Conservation (phyloP, 768 basidiomycete species). For the Dioszegia crocea region DNA sequence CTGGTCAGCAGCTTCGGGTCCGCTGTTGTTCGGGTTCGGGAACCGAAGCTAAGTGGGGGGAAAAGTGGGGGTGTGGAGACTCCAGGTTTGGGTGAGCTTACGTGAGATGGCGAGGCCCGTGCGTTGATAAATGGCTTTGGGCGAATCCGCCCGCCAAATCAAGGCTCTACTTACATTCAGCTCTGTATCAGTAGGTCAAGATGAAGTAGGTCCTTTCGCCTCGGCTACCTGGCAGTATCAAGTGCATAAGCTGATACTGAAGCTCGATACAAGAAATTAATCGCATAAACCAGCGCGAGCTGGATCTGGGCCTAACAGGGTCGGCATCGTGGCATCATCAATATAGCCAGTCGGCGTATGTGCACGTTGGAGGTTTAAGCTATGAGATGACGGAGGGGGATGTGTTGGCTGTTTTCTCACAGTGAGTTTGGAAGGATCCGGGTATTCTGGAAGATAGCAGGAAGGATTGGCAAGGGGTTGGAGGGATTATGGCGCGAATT, state of each 20-base stretch:
- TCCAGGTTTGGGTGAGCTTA: too few relatives aligned
- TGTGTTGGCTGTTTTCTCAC: constrained; percentile 93
- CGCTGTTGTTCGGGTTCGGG: too few relatives aligned
- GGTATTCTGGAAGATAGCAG: not conserved
- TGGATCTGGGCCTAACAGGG: constrained; percentile 66
- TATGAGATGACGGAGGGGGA: constrained; percentile 93
- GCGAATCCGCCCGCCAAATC: too few relatives aligned
- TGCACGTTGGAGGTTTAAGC: constrained; percentile 85
- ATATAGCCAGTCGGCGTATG: constrained; percentile 94
- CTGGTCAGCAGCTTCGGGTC: too few relatives aligned
- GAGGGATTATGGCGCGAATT: too few relatives aligned
- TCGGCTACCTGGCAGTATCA: too few relatives aligned
- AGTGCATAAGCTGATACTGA: constrained; percentile 7
- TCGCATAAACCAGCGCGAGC: constrained; percentile 84
- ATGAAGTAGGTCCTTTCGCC: constrained; percentile 19
- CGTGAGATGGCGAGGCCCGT: too few relatives aligned
- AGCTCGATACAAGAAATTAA: constrained; percentile 92
- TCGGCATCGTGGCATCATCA: constrained; percentile 83
- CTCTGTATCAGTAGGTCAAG: not conserved
- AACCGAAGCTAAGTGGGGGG: not conserved
- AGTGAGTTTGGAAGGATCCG: constrained; percentile 58
- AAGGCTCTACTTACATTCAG: too few relatives aligned
- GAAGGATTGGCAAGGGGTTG: too few relatives aligned
- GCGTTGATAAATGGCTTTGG: too few relatives aligned
- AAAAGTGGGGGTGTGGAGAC: not conserved